Base-by-base conservation (phyloP, 345 rosid species). In the Eucalyptus grandis region DNA sequence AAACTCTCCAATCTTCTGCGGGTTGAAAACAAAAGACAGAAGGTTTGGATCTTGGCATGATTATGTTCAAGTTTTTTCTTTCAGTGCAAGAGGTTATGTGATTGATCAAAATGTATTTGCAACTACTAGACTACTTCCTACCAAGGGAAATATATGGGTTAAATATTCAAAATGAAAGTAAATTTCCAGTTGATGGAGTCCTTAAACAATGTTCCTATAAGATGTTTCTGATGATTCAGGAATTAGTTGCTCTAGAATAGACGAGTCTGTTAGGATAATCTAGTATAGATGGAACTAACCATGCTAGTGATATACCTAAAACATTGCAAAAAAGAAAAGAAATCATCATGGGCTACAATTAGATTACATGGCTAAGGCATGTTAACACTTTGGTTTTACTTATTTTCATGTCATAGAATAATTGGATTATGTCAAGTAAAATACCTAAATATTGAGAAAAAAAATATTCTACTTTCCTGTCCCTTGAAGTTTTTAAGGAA, bases 1-100 rank as follows among this genome's bases (percentile, higher is more conserved):
- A 96, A 92, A 90, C 90, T 95, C 89, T 90, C 96, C 37, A 93
- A 90, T 87, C 94, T 93, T 89, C 91, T 94, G 91, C 37, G 92
- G 88, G 91, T 92, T 87, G 95, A 91, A 89, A 93, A 91, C 89
- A 95, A 90, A 27, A 95, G 91, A 88, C 91, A 92, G 67, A 96
- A 95, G 99, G 98, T 97, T 91, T 81, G 69, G 44, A 53, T 58
- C 87, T 22, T 12, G 12, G 43, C 46, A 49, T 89, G 49, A 27
- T 54, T 8, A 5, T 31, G 46, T 31, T 50, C 11, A 49, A 30
- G 11, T 21, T 85, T 51, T 77, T 30, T 37, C 49, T 43, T 47
- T 21, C 14, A 27, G 30, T 8, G 43, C 81, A 69, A 31, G 81
- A 31, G 43, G 22, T 34, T 31, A 34, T 31, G 24, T 31, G 43